A percentile compares a stretch with the other conserved stretches of the same genome.
phyloP scores from a whole-genome alignment of 768 basidiomycete genomes.

The Lentinula sp. region DNA sequence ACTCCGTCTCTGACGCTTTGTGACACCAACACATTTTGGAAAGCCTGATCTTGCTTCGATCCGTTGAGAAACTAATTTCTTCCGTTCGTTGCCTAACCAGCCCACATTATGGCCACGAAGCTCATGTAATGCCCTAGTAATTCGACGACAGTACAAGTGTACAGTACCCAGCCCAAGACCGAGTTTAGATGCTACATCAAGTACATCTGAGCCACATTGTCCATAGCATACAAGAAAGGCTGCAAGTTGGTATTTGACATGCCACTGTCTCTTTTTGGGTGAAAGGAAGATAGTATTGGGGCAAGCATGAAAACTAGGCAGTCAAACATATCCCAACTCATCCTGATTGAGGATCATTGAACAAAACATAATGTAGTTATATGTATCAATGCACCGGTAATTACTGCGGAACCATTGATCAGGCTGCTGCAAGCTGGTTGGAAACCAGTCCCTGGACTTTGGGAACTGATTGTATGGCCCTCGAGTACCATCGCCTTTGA shows the following conservation, averaged over 20 bases:
- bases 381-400: slow-evolving; percentile 2
- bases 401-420: slow-evolving; percentile 8
- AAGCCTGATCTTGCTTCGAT: slow-evolving; percentile 9
- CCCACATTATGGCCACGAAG: not conserved
- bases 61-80: not conserved
- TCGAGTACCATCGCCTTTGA: slow-evolving; percentile 1
- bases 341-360: not conserved
- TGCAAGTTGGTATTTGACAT: slow-evolving; percentile 3
- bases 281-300: not conserved
- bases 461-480: slow-evolving; percentile 11
- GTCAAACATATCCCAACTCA: not conserved
- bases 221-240: slow-evolving; percentile 14
- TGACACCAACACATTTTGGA: slow-evolving; percentile 9
- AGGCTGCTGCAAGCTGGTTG: slow-evolving; percentile 6
- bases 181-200: slow-evolving; percentile 10
- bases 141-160: slow-evolving; percentile 14
- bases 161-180: slow-evolving; percentile 17
- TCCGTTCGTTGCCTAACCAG: not conserved
- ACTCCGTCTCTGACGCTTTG: no score
- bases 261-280: not conserved
- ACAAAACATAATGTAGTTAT: not conserved
- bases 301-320: not conserved
- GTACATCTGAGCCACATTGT: slow-evolving; percentile 9
- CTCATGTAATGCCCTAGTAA: slow-evolving; percentile 6
- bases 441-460: slow-evolving; percentile 11